These are phyloP conservation scores for Scutellaria barbata DNA, from an alignment of 257 asterid genomes.

Conservation along the genomic window DNA sequence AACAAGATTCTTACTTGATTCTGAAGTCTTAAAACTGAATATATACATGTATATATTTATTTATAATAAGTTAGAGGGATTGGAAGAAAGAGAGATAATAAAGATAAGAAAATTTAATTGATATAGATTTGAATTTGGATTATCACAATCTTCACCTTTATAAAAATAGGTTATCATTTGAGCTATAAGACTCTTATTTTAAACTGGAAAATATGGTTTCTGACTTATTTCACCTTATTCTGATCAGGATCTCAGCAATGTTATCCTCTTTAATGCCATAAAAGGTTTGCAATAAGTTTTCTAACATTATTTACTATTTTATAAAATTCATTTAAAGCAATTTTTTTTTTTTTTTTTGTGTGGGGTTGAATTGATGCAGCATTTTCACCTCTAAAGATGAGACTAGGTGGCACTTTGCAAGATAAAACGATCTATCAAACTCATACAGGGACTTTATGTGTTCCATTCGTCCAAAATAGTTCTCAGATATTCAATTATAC, in stretches of 20 bases:
- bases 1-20: too few relatives aligned
- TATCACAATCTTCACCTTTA: too few relatives aligned
- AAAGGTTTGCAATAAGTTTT: conserved; percentile 46
- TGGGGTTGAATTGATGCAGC: conserved; percentile 47
- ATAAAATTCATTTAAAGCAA: conserved; percentile 4
- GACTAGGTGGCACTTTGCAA: conserved; percentile 72
- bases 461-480: conserved; percentile 43
- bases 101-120: too few relatives aligned
- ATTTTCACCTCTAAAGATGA: conserved; percentile 67
- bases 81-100: too few relatives aligned
- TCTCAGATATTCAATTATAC: conserved; percentile 54
- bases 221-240: not conserved
- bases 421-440: conserved; percentile 67
- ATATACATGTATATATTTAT: too few relatives aligned
- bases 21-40: too few relatives aligned
- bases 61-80: too few relatives aligned
- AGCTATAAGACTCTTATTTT: too few relatives aligned
- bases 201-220: too few relatives aligned
- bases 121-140: too few relatives aligned
- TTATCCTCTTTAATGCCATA: conserved; percentile 58
- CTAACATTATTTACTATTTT: not conserved
- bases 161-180: too few relatives aligned
- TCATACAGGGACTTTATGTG: conserved; percentile 38
- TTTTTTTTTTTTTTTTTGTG: conserved; percentile 6
- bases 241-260: conserved; percentile 42